Evolutionary conservation across 2,329 filamentous ascomycete genomes (phyloP).

Genomic region (Albophoma yamanashiensis): DNA sequence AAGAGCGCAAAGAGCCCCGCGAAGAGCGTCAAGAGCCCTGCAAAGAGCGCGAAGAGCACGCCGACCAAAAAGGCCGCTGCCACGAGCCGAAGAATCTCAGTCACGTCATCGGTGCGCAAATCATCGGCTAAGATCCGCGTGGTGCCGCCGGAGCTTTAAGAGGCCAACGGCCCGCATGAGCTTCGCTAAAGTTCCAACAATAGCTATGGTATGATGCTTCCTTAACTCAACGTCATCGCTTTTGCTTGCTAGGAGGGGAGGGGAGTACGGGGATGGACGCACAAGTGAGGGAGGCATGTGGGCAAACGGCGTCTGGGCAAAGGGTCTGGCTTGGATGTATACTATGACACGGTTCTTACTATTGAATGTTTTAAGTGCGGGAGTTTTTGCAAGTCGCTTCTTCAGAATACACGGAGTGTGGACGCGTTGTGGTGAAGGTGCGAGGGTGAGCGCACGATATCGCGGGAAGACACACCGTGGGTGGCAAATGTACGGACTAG

Average conservation of each 20-base stretch:
- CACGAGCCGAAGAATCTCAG: neutral
- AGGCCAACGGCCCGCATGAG: neutral
- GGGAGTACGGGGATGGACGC: neutral
- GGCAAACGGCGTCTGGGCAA: neutral
- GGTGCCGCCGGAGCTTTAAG: neutral
- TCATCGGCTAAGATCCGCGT: conserved; percentile 6
- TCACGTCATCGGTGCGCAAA: neutral
- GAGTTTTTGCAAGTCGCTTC: neutral
- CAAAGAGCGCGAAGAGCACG: neutral
- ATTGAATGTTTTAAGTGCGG: neutral
- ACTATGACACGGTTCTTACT: neutral
- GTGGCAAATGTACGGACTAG: neutral
- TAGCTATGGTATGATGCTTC: neutral
- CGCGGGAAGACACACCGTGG: neutral
- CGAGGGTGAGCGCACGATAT: neutral
- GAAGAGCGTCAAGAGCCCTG: neutral
- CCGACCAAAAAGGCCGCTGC: neutral
- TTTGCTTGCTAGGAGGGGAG: neutral
- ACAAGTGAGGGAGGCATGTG: neutral
- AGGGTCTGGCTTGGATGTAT: neutral
- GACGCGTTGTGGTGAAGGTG: neutral
- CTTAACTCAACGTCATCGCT: neutral
- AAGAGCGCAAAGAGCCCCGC: neutral
- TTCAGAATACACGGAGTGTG: neutral
- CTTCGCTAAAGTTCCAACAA: neutral